Base-by-base conservation (phyloP, 768 basidiomycete genomes). In the Chalciporus chontae region DNA sequence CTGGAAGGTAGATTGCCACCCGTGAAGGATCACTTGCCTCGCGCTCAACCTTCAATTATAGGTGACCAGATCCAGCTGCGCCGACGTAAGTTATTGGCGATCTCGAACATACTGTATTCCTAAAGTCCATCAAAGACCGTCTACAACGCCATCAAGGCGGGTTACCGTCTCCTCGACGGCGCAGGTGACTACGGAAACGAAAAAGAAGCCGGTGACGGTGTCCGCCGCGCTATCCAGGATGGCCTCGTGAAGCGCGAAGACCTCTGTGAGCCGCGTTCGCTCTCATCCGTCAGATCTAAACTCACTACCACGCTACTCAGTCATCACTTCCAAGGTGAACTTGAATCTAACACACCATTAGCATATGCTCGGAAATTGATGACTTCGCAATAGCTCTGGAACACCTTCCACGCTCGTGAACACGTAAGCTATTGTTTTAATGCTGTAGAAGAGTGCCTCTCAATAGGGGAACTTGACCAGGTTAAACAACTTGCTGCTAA, bases 111-210 rank as follows among this genome's bases (percentile, higher is more conserved):
- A 7, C 14, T 26, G 17, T 36, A 24, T 41, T 9, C 4, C 54
- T 57, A 34, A 62, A 18, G 5, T 45, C 18, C 11, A 31, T 38
- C 42, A 32, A 59, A 90, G 80, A 82, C 79, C 46, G 90, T 94
- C 44, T 92, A 91, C 74, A 71, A 84, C 50, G 90, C 92, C 15
- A 86, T 94, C 71, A 90, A 90, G 66, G 74, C 77, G 21, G 92
- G 93, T 0, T 93, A 91, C 66, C 83, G 92, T 53, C 85, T 95
- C 47, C 75, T 95, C 48, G 91, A 93, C 49, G 85, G 88, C 52
- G 90, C 90, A 27, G 81, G 82, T 56, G 89, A 90, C 70, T 93
- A 92, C 65, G 91, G 87, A 8, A 94, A 95, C 56, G 93, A 95
- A 70, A 87, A 84, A 61, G 83, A 92, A 27, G 85, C 87, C 5